Evolutionary conservation across 805 yeast genomes (phyloP).

Genomic region (Cyberlindnera bimundalis): DNA sequence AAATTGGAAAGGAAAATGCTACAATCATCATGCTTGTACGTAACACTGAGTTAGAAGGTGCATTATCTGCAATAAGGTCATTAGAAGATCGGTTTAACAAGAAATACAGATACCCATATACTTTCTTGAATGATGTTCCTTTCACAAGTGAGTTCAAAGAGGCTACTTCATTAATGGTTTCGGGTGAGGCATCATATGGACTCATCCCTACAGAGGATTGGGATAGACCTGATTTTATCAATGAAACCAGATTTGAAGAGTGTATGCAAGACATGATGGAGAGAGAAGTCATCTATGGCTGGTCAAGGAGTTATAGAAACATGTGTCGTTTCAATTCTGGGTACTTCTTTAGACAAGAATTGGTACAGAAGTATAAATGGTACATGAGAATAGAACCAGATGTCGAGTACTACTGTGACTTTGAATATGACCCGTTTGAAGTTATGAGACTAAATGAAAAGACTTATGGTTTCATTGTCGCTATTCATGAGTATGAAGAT

Average conservation of each 20-base stretch:
- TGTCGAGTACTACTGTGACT: constrained; percentile 84
- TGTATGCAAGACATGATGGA: constrained; percentile 42
- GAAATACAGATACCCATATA: constrained; percentile 71
- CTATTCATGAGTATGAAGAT: constrained; percentile 75
- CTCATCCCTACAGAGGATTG: constrained; percentile 66
- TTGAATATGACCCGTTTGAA: constrained; percentile 82
- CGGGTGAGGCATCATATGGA: constrained; percentile 65
- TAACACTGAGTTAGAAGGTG: constrained; percentile 73
- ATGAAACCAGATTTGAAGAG: constrained; percentile 49
- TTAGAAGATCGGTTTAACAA: constrained; percentile 72
- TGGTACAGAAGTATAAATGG: constrained; percentile 72
- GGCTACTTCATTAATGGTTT: constrained; percentile 57
- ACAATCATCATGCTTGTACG: constrained; percentile 84
- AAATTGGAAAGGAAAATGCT: constrained; percentile 68
- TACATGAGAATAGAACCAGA: constrained; percentile 97
- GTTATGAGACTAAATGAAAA: constrained; percentile 73
- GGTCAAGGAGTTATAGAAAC: constrained; percentile 69
- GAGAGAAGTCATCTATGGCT: constrained; percentile 59
- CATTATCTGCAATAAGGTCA: constrained; percentile 70
- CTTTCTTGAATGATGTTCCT: constrained; percentile 71
- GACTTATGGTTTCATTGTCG: constrained; percentile 83
- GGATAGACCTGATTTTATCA: constrained; percentile 73
- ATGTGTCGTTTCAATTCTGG: constrained; percentile 97
- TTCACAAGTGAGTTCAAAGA: constrained; percentile 61
- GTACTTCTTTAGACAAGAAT: constrained; percentile 75